phyloP scores from a whole-genome alignment of 1,284 basidiomycete genomes.

The Entoloma clypeatum region DNA sequence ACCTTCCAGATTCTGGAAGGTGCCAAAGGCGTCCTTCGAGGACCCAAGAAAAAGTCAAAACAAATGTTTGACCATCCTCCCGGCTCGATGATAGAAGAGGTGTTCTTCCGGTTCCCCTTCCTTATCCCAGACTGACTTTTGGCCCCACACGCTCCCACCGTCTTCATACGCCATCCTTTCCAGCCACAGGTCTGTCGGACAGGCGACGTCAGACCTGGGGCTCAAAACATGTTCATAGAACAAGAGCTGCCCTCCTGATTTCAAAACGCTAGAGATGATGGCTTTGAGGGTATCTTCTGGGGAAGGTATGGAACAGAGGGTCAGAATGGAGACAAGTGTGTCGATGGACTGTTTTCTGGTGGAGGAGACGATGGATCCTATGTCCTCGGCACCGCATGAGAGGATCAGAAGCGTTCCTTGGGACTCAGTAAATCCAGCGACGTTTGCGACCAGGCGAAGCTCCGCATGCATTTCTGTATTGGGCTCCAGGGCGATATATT shows the following conservation, averaged over 20 bases:
- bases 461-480: slow-evolving; percentile 8
- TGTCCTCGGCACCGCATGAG: slow-evolving; percentile 46
- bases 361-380: slow-evolving; percentile 33
- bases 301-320: slow-evolving; percentile 47
- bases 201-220: slow-evolving; percentile 36
- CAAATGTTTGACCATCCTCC: too few species aligned
- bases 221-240: slow-evolving; percentile 54
- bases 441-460: slow-evolving; percentile 8
- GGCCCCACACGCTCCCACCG: too few species aligned
- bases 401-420: slow-evolving; percentile 21
- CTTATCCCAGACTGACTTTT: too few species aligned
- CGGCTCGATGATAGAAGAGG: too few species aligned
- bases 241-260: slow-evolving; percentile 45
- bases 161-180: too few species aligned
- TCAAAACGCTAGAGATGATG: slow-evolving; percentile 39
- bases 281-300: slow-evolving; percentile 34
- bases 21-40: too few species aligned
- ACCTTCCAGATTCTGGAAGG: too few species aligned
- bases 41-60: too few species aligned
- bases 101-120: too few species aligned
- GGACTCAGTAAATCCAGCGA: slow-evolving; percentile 7
- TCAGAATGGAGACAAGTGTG: slow-evolving; percentile 46
- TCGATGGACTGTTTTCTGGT: slow-evolving; percentile 39
- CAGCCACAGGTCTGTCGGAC: too few species aligned
- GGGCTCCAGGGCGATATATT: slow-evolving; percentile 11